Conservation (phyloP, 805 yeast genomes). For the Priceomyces fermenticarens region DNA sequence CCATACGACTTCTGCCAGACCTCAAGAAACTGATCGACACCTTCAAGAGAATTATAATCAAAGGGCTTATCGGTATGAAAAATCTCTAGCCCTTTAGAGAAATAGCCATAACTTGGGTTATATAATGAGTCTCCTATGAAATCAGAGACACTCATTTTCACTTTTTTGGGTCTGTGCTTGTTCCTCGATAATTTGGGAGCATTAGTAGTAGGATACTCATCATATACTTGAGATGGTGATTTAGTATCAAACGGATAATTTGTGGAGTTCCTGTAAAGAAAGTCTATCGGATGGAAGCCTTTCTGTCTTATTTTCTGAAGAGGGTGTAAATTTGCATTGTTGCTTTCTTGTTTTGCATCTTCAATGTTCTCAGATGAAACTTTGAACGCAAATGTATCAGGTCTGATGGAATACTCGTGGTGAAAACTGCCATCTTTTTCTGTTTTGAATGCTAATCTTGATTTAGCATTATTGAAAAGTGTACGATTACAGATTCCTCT, state of each 20-base stretch:
- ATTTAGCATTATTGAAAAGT: constrained; percentile 1
- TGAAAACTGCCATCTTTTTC: constrained; percentile 16
- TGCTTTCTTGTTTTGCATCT: not conserved
- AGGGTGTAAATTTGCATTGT: constrained; percentile 16
- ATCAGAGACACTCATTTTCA: constrained; percentile 72
- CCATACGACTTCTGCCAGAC: constrained; percentile 64
- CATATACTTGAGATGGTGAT: constrained; percentile 38
- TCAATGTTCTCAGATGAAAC: constrained; percentile 18
- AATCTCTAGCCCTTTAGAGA: constrained; percentile 73
- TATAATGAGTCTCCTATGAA: constrained; percentile 84
- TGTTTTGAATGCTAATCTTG: constrained; percentile 4
- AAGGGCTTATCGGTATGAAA: constrained; percentile 67
- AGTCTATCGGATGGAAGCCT: constrained; percentile 25
- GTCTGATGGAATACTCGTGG: constrained; percentile 44
- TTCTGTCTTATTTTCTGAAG: constrained; percentile 16
- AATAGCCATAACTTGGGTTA: constrained; percentile 80
- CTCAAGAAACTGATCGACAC: constrained; percentile 67
- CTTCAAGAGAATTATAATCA: constrained; percentile 53
- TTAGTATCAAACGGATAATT: constrained; percentile 38
- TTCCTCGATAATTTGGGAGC: constrained; percentile 28
- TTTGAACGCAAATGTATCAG: constrained; percentile 44
- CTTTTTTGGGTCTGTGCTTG: constrained; percentile 52
- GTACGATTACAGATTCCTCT: too few relatives aligned
- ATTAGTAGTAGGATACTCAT: constrained; percentile 32
- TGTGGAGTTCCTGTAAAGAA: constrained; percentile 36